phyloP scores from a whole-genome alignment of 495 filamentous ascomycete genomes.

The Cenococcum geophilum region DNA sequence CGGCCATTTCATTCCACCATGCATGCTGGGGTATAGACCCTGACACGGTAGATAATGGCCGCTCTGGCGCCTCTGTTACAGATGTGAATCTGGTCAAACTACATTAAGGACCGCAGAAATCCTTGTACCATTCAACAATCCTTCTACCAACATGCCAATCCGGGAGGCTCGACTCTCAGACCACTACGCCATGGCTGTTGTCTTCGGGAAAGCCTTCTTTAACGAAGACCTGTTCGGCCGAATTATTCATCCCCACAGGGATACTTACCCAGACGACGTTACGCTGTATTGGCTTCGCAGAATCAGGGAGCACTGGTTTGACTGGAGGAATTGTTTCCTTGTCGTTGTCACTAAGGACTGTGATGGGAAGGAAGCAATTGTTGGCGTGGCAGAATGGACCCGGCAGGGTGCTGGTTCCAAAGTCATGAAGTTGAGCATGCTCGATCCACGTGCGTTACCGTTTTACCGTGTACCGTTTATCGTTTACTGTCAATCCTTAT shows the following conservation, averaged over 20 bases:
- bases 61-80: too few species aligned
- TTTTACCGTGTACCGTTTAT: too few species aligned
- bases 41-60: too few species aligned
- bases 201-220: conserved; percentile 6
- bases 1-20: too few species aligned
- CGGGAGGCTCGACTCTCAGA: neutral
- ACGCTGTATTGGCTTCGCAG: neutral
- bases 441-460: neutral
- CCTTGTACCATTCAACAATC: neutral
- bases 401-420: neutral
- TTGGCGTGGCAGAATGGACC: conserved; percentile 10
- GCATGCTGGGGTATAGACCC: too few species aligned
- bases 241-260: conserved; percentile 10
- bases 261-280: conserved; percentile 7
- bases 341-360: neutral
- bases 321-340: conserved; percentile 2
- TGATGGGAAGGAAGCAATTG: neutral
- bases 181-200: conserved; percentile 3
- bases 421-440: neutral
- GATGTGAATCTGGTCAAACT: too few species aligned
- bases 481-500: neutral
- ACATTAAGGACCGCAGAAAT: too few species aligned
- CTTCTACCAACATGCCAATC: conserved; percentile 3
- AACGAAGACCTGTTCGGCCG: conserved; percentile 13
- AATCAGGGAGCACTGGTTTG: neutral